Conservation (phyloP, 2,329 filamentous ascomycete genomes). For the Beauveria brongniartii region DNA sequence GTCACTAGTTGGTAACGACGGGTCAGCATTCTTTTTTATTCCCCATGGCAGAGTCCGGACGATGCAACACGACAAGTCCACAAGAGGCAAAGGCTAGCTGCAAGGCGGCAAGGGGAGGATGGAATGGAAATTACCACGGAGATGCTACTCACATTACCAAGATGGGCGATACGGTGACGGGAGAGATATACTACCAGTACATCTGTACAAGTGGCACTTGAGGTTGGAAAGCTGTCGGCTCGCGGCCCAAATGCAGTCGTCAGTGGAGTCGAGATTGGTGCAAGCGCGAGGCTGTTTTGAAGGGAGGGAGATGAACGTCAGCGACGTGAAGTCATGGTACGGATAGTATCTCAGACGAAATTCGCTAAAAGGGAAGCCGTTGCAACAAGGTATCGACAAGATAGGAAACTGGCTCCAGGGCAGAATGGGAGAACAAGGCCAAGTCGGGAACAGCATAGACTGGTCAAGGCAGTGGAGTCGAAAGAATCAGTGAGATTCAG, state of each 20-base stretch:
- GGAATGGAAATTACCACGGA: constrained; percentile 13
- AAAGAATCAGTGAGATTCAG: neutral
- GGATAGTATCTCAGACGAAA: neutral
- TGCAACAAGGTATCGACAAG: neutral
- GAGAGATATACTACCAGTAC: neutral
- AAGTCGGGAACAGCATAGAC: constrained; percentile 11
- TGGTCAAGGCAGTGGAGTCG: constrained; percentile 8
- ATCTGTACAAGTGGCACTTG: neutral
- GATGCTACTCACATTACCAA: constrained; percentile 9
- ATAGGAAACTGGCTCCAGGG: constrained; percentile 3
- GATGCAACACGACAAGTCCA: neutral
- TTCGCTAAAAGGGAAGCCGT: neutral
- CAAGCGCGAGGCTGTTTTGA: constrained; percentile 8
- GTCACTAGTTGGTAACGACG: neutral
- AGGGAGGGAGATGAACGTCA: constrained; percentile 14
- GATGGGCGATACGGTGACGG: neutral
- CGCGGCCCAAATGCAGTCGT: neutral
- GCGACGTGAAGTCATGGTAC: neutral
- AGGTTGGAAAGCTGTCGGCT: neutral
- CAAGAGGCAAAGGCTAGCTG: constrained; percentile 5
- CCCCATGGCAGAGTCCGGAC: neutral
- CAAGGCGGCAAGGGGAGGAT: constrained; percentile 9
- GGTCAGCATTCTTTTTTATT: constrained; percentile 12
- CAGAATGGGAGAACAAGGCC: constrained; percentile 5
- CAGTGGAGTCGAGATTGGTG: constrained; percentile 8